A percentile compares a stretch with the other conserved stretches of the same genome.
phyloP scores from a whole-genome alignment of 805 yeast species.

The Candida adriatica region DNA sequence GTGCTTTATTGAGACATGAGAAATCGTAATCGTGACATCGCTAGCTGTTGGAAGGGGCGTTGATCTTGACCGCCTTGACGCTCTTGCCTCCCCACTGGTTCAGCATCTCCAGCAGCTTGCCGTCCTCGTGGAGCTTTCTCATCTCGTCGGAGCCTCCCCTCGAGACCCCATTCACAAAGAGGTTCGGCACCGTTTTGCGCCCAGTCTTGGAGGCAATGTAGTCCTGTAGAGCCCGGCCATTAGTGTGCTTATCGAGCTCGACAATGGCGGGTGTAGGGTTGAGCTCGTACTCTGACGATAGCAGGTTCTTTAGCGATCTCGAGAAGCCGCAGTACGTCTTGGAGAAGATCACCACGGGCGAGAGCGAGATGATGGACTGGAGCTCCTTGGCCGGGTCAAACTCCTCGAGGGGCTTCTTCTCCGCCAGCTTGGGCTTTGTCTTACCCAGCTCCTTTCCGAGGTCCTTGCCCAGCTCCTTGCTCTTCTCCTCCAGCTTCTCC shows the following conservation, averaged over 20 bases:
- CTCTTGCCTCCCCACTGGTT: conserved; percentile 57
- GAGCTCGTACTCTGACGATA: conserved; percentile 57
- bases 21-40: too few relatives aligned
- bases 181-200: conserved; percentile 85
- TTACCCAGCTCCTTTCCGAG: conserved; percentile 2
- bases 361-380: conserved; percentile 44
- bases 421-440: conserved; percentile 2
- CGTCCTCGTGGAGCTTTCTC: conserved; percentile 48
- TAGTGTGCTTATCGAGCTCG: conserved; percentile 74
- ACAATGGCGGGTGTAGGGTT: conserved; percentile 68
- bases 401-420: conserved; percentile 4
- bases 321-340: conserved; percentile 70
- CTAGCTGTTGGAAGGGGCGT: conserved; percentile 46
- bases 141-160: conserved; percentile 91
- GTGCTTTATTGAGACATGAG: too few relatives aligned
- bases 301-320: conserved; percentile 57
- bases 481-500: conserved; percentile 10
- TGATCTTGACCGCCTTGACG: conserved; percentile 41
- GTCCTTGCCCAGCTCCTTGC: conserved; percentile 4
- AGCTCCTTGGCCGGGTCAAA: conserved; percentile 51
- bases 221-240: conserved; percentile 71
- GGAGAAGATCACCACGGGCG: conserved; percentile 61
- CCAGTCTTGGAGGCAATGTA: conserved; percentile 66
- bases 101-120: conserved; percentile 44
- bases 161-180: conserved; percentile 64